Conservation (phyloP, 371 early-diverging fungal genomes). For the Chytridiales sp. region DNA sequence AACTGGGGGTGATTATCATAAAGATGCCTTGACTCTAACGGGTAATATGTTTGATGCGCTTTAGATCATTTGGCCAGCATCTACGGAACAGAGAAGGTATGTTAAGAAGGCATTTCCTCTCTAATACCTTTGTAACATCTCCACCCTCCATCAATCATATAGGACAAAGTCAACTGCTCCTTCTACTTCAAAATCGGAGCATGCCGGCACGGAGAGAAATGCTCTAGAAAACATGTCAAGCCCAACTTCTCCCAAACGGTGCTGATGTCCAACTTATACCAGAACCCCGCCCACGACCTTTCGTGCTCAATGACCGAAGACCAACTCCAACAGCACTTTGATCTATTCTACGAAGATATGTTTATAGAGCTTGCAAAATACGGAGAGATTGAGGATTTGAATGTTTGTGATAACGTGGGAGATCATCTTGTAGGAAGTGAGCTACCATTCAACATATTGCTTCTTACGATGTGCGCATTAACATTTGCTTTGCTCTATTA, state of each 20-base stretch:
- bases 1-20: too few relatives aligned
- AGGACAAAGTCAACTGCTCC: slow-evolving; percentile 89
- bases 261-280: slow-evolving; percentile 91
- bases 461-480: not conserved
- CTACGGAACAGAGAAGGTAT: slow-evolving; percentile 91
- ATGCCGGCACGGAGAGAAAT: slow-evolving; percentile 96
- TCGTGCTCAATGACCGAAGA: slow-evolving; percentile 65
- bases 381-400: slow-evolving; percentile 95
- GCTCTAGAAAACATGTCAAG: slow-evolving; percentile 96
- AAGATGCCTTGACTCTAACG: too few relatives aligned
- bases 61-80: slow-evolving; percentile 87
- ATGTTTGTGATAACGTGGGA: slow-evolving; percentile 95
- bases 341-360: slow-evolving; percentile 95
- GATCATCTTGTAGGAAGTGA: slow-evolving; percentile 92
- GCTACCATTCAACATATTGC: slow-evolving; percentile 14
- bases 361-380: slow-evolving; percentile 94
- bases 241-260: slow-evolving; percentile 95
- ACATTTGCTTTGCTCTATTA: slow-evolving; percentile 15
- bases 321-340: slow-evolving; percentile 91
- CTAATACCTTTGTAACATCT: slow-evolving; percentile 12
- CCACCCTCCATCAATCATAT: not conserved
- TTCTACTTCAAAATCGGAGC: slow-evolving; percentile 99
- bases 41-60: too few relatives aligned
- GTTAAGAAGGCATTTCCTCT: not conserved
- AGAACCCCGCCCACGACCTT: slow-evolving; percentile 86